Percentiles rank a stretch among this genome's conserved stretches.
These are phyloP conservation scores for Thermomyces lanuginosus DNA, from an alignment of 2,329 filamentous ascomycete species.

Conservation along the genomic window DNA sequence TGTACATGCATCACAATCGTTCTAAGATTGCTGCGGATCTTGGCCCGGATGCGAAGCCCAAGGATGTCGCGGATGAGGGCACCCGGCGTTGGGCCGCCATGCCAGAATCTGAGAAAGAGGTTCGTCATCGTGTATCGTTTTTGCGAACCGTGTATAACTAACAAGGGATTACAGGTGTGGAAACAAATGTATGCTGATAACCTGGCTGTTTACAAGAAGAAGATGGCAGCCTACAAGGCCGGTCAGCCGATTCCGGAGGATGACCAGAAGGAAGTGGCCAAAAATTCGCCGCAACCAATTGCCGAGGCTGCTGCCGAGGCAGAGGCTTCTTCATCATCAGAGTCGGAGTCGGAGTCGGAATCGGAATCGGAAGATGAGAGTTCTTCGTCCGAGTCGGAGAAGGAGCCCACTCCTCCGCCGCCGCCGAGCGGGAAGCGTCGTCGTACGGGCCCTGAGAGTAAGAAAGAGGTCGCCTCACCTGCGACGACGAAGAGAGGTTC, in stretches of 20 bases:
- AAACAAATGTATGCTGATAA: constrained; percentile 42
- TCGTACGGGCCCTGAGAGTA: constrained; percentile 20
- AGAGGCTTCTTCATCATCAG: too few relatives aligned
- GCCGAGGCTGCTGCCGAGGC: constrained; percentile 22
- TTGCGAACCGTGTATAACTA: constrained; percentile 2
- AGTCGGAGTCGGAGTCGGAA: constrained; percentile 18
- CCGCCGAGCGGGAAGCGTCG: constrained; percentile 29
- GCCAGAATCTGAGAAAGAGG: constrained; percentile 54
- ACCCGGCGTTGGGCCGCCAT: constrained; percentile 74
- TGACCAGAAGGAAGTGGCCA: constrained; percentile 27
- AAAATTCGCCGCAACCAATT: too few relatives aligned
- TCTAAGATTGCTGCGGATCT: constrained; percentile 66
- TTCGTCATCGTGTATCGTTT: constrained; percentile 18
- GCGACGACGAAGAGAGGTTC: constrained; percentile 22
- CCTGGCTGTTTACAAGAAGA: constrained; percentile 39
- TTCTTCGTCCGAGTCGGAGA: constrained; percentile 21
- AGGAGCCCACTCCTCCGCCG: constrained; percentile 29
- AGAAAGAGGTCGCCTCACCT: constrained; percentile 18
- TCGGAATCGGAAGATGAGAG: constrained; percentile 17
- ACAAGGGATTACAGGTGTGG: constrained; percentile 28
- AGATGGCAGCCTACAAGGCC: constrained; percentile 41
- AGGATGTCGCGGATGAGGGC: constrained; percentile 74
- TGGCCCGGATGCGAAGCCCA: constrained; percentile 58
- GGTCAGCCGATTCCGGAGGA: constrained; percentile 29
- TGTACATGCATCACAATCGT: constrained; percentile 81